phyloP scores from a whole-genome alignment of 805 yeast species.

The Priceomyces fermenticarens region DNA sequence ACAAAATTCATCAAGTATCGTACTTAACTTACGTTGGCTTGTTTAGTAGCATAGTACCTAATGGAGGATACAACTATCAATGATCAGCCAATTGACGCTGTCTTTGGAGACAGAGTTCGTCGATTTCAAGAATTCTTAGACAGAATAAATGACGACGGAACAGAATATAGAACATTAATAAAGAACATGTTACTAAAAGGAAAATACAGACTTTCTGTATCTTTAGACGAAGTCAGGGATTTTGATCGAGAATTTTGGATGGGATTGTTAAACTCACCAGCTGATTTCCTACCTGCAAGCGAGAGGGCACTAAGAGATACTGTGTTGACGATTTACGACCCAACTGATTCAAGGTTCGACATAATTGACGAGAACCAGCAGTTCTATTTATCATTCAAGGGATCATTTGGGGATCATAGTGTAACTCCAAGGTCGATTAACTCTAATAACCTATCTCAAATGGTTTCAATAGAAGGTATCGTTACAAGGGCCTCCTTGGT shows the following conservation, averaged over 20 bases:
- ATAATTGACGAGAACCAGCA: constrained; percentile 59
- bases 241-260: constrained; percentile 76
- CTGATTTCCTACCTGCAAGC: constrained; percentile 85
- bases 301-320: constrained; percentile 83
- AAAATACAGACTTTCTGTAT: constrained; percentile 63
- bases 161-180: constrained; percentile 68
- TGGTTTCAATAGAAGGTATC: constrained; percentile 91
- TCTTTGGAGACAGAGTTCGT: constrained; percentile 79
- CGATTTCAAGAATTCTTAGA: constrained; percentile 85
- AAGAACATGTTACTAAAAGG: constrained; percentile 69
- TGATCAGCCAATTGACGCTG: constrained; percentile 42
- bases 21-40: background rate
- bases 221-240: constrained; percentile 84
- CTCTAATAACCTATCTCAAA: constrained; percentile 70
- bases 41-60: background rate
- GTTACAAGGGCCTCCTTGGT: constrained; percentile 92
- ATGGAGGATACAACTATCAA: constrained; percentile 11
- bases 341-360: constrained; percentile 48
- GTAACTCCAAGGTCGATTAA: constrained; percentile 86
- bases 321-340: constrained; percentile 69
- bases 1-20: no score
- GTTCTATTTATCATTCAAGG: constrained; percentile 77
- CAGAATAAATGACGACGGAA: constrained; percentile 45
- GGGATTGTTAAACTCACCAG: constrained; percentile 72
- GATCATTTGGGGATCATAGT: constrained; percentile 86